These are phyloP conservation scores for Garcia nutans DNA, from an alignment of 345 rosid genomes.

Conservation along the genomic window DNA sequence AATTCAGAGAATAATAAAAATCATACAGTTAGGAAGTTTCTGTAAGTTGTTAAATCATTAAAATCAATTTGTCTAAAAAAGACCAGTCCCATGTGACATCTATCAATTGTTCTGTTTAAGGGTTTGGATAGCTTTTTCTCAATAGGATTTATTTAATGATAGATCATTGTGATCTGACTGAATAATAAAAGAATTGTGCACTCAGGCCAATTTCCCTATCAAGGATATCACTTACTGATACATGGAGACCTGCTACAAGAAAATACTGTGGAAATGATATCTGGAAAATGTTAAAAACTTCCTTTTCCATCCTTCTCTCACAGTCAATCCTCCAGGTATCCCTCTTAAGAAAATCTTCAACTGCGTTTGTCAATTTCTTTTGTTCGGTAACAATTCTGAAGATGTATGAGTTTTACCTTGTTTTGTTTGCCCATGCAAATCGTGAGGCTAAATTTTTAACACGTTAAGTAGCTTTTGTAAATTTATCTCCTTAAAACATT, in stretches of 20 bases:
- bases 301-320: slow-evolving; percentile 84
- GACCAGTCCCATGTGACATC: slow-evolving; percentile 3
- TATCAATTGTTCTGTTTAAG: slow-evolving; percentile 4
- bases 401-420: slow-evolving; percentile 10
- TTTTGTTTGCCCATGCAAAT: slow-evolving; percentile 2
- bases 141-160: slow-evolving; percentile 6
- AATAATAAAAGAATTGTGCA: slow-evolving; percentile 26
- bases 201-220: slow-evolving; percentile 80
- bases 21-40: background rate
- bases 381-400: slow-evolving; percentile 1
- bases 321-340: slow-evolving; percentile 81
- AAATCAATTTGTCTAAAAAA: slow-evolving; percentile 5
- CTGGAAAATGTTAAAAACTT: slow-evolving; percentile 77
- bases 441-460: background rate
- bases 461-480: background rate
- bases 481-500: slow-evolving; percentile 12
- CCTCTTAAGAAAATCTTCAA: background rate
- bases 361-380: slow-evolving; percentile 14
- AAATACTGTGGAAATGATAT: slow-evolving; percentile 59
- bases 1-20: background rate
- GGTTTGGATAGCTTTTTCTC: slow-evolving; percentile 10
- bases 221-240: slow-evolving; percentile 86
- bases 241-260: slow-evolving; percentile 87
- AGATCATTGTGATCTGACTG: slow-evolving; percentile 10
- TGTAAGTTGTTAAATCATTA: background rate